Base-by-base conservation (phyloP, 805 yeast species). In the Lipomyces yamadae region DNA sequence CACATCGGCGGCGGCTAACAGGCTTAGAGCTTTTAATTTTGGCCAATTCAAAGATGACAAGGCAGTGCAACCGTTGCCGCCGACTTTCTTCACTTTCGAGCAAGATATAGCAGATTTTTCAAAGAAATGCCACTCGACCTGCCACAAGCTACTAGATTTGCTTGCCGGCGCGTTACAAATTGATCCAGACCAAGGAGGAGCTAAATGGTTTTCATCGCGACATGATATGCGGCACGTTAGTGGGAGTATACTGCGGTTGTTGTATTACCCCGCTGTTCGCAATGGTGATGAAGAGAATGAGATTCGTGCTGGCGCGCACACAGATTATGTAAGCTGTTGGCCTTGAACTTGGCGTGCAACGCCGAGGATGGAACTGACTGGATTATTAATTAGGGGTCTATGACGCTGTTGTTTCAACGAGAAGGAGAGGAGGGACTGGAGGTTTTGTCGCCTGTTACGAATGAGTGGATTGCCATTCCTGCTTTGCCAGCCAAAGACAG, bases 281-380 rank as follows among this genome's bases (percentile, higher is more conserved):
- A 50, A 18, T 18, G 83, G 87, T 10, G 86, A 82, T 62, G 80
- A 81, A 63, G 70, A 75, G 52, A 67, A 73, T 13, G 81, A 78
- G 61, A 55, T 71, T 34, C 81, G 91, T 62, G 95, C 95, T 3
- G 96, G 96, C 54, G 95, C 96, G 7, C 96, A 91, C 72, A 90
- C 96, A 0, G 96, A 91, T 74, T 90, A 90, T 73, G 71, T 63
- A 39, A 32, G 70, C 45, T 15, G n/a, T 61, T 42, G 18, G 48
- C 42, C 2, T 13, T n/a, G 29, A 18, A 15, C 13, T 55, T 18
- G 54, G 11, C 10, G 30, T 11, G n/a, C 8, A 24, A 33, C 6
- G 8, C 15, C 11, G 13, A 18, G 6, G 48, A 11, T 8, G 24
- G 34, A 29, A 29, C 29, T 34, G 37, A 33, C 54, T 15, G 18